These are phyloP conservation scores for Aureobasidium namibiae DNA, from an alignment of 2,329 filamentous ascomycete genomes.

Conservation along the genomic window DNA sequence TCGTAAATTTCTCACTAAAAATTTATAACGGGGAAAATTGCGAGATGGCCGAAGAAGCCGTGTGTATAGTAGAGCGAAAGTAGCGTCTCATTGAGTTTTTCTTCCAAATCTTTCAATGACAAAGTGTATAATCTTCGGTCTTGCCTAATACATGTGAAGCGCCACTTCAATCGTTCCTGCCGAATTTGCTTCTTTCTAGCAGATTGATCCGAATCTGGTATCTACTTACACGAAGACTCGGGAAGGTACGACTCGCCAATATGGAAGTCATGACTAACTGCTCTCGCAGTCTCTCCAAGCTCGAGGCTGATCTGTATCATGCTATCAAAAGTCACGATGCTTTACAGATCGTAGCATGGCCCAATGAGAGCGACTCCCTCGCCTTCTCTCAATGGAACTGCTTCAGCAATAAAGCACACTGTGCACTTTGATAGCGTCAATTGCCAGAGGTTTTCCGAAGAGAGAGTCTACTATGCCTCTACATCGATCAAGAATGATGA, in stretches of 20 bases:
- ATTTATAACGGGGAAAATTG: slow-evolving; percentile 14
- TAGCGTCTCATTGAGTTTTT: slow-evolving; percentile 13
- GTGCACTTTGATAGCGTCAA: neutral
- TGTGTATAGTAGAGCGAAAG: slow-evolving; percentile 26
- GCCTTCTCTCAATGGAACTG: neutral
- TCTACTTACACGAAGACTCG: neutral
- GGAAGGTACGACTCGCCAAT: neutral
- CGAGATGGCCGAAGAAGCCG: slow-evolving; percentile 14
- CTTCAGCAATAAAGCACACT: neutral
- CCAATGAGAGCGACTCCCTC: neutral
- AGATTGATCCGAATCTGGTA: neutral
- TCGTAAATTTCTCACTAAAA: slow-evolving; percentile 27
- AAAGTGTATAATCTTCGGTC: slow-evolving; percentile 10
- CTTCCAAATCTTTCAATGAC: slow-evolving; percentile 13
- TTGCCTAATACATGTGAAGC: neutral
- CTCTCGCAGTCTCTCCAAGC: neutral
- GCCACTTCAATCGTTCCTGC: neutral
- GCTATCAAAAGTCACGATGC: neutral
- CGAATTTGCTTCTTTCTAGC: neutral
- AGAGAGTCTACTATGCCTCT: neutral
- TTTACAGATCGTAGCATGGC: neutral
- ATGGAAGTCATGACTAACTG: neutral
- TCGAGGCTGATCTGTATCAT: neutral
- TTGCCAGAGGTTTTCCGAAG: neutral
- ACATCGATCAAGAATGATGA: no score